Evolutionary conservation across 1,284 basidiomycete species (phyloP), one percentile per base, ranked within the genome.

Genomic region (Apiotrichum brassicae): DNA sequence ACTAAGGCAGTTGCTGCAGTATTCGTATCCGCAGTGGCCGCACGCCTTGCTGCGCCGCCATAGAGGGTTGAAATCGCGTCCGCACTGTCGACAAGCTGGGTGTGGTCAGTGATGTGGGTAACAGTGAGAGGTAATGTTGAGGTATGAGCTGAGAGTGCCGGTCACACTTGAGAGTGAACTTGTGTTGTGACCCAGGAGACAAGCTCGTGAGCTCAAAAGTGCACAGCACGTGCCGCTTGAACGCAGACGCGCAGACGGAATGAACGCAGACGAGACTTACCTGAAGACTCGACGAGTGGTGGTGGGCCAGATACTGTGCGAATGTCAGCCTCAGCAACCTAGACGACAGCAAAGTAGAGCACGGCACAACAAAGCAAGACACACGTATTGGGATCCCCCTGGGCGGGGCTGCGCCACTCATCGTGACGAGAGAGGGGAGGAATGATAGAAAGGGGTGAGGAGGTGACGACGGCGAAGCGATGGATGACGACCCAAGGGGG

Each of bases 21-120:
- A 72, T 50, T 66, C 60, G 51, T 70, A 72, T 12, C 72, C 72
- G 58, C 72, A 74, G 47, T 71, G 69, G 12, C 64, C 64, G 50
- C 72, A 74, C 4, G 55, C 49, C 33, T 66, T 61, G n/a, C 65
- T 51, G 43, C 68, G 58, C 19, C 71, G 60, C 46, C 64, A 68
- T 20, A 74, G 49, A 1, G 63, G 59, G 53, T 70, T 72, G 53
- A 74, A 74, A 5, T 64, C 59, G 49, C 68, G 69, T 8, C 44
- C 60, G 51, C 72, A 74, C 56, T 70, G 59, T 42, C 70, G 59
- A 40, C 72, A 74, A 8, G 56, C 71, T 72, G 41, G n/a, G 13
- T 20, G 43, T 19, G 23, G 24, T 24, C n/a, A 20, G 22, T 30
- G 28, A n/a, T n/a, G 28, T 30, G 28, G 28, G 9, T 14, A 30